Base-by-base conservation (phyloP, 306 rosid species). In the Mucuna pruriens region DNA sequence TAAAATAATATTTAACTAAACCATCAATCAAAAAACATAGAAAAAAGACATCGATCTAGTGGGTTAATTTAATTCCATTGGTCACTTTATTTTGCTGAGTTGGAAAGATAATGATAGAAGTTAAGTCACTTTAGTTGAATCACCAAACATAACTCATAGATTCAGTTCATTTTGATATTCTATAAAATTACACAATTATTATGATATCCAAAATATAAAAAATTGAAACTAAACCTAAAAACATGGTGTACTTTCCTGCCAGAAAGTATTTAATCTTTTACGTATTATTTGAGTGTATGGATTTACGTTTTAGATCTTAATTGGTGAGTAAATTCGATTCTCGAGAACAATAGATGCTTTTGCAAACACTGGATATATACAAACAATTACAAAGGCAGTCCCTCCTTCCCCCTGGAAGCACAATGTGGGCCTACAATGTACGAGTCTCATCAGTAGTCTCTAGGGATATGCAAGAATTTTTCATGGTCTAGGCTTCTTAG, bases 241-340 rank as follows among this genome's bases (percentile, higher is more conserved):
- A 31, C 40, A 61, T 29, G 15, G 22, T 29, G 46, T 77, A 25
- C 84, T 80, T 73, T 80, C 49, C 12, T 46, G 31, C 31, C 57
- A 71, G 34, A 88, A 88, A 88, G 86, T 48, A 52, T 19, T 20
- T 58, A n/a, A 74, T 78, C 89, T 85, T 85, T 88, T 74, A 45
- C 60, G 49, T 70, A 46, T 49, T 33, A 17, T 58, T 80, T 55
- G 74, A 20, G 82, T 76, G 19, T 68, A 33, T 64, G 69, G n/a
- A n/a, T 25, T 58, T 20, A 39, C 33, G 25, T 36, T 52, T 17
- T 19, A 71, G 46, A 55, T 76, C 39, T 42, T 73, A 36, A 69
- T 54, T 60, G 74, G 69, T 57, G 72, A 9, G 80, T 49, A 66
- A 58, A 85, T 83, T 80, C n/a, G 80, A 75, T 80, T 85, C 78